A percentile compares a stretch with the other conserved stretches of the same genome.
Conservation (phyloP, 164 flowering plant species). For the Saururus chinensis region DNA sequence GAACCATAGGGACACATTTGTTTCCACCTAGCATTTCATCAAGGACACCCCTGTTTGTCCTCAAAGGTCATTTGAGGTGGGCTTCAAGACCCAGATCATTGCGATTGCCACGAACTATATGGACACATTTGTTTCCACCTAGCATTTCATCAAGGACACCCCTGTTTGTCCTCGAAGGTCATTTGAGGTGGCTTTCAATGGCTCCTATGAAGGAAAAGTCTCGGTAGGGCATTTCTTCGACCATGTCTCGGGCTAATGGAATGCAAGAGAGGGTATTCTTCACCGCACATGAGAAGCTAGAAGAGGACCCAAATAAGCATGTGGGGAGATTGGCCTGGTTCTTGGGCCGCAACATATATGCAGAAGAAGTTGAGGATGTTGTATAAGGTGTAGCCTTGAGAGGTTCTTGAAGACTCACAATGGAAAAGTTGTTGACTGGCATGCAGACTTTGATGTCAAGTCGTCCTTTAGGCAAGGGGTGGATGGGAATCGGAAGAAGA, state of each 20-base stretch:
- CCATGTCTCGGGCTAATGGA: background rate
- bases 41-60: background rate
- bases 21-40: background rate
- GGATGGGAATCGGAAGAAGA: constrained; percentile 1
- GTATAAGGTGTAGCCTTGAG: background rate
- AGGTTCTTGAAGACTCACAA: background rate
- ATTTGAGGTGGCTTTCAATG: background rate
- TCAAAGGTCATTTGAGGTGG: background rate
- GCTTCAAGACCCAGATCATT: background rate
- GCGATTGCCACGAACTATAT: background rate
- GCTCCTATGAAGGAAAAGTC: background rate
- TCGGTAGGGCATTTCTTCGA: background rate
- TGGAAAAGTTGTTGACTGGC: no score
- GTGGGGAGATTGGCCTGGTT: background rate
- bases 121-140: background rate
- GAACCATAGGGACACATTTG: background rate
- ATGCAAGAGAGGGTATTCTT: background rate
- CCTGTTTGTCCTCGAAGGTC: background rate
- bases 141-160: background rate
- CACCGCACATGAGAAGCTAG: background rate
- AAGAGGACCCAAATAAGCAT: background rate
- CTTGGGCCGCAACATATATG: background rate
- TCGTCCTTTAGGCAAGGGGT: background rate
- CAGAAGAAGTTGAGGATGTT: background rate
- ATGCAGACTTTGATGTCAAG: no score